These are phyloP conservation scores for Periconia digitata DNA, from an alignment of 2,329 filamentous ascomycete genomes.

Conservation along the genomic window DNA sequence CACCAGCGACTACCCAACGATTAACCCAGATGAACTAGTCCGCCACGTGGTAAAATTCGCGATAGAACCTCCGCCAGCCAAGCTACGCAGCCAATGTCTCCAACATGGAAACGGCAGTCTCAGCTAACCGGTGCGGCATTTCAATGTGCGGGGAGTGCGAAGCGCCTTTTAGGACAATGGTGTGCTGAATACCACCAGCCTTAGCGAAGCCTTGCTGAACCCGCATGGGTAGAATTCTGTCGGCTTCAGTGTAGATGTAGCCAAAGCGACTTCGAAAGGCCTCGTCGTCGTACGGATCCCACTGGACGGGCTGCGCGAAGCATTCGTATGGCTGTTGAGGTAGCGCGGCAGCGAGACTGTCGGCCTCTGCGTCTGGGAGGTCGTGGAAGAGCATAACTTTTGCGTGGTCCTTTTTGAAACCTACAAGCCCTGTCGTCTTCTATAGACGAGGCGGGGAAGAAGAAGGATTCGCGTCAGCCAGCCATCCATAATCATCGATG, in stretches of 20 bases:
- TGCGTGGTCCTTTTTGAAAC: not conserved
- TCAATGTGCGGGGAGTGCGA: slow-evolving; percentile 7
- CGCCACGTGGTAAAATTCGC: too few species aligned
- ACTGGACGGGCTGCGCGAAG: slow-evolving; percentile 2
- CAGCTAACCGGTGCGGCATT: slow-evolving; percentile 1
- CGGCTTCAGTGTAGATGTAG: slow-evolving; percentile 15
- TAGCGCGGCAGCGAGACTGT: slow-evolving; percentile 1
- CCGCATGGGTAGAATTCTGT: slow-evolving; percentile 22
- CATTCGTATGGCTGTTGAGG: slow-evolving; percentile 5
- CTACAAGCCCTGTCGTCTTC: slow-evolving; percentile 2
- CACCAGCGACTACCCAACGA: too few species aligned
- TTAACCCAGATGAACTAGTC: too few species aligned
- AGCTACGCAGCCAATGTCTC: not conserved
- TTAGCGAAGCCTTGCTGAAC: slow-evolving; percentile 24
- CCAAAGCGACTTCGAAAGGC: slow-evolving; percentile 2
- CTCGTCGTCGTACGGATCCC: slow-evolving; percentile 6
- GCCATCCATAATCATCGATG: too few species aligned
- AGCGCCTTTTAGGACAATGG: slow-evolving; percentile 8
- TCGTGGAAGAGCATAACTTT: slow-evolving; percentile 9
- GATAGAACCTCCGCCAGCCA: too few species aligned
- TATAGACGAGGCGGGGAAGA: not conserved
- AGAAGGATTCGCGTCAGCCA: too few species aligned
- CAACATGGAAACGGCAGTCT: slow-evolving; percentile 11
- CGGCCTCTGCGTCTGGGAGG: slow-evolving; percentile 5
- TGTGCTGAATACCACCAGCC: slow-evolving; percentile 5